Percentiles rank a stretch among this genome's conserved stretches.
Evolutionary conservation across 2,329 filamentous ascomycete genomes (phyloP).

Genomic region (Neospermospora avenae): DNA sequence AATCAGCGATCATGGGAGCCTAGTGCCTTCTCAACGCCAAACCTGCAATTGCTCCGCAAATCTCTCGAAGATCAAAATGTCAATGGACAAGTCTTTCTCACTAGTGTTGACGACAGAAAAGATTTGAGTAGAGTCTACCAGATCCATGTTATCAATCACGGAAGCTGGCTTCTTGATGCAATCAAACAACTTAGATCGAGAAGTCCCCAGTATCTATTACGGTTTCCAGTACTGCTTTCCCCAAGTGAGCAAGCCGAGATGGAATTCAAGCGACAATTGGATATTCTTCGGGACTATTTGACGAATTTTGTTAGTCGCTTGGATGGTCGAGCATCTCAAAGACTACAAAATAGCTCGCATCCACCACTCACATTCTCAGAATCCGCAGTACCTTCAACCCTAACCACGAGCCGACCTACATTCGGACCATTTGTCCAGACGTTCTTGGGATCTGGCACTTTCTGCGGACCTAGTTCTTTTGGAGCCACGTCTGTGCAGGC

Average conservation of each 20-base stretch:
- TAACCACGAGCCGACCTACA: no score
- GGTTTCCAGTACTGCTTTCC: neutral
- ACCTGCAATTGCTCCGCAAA: constrained; percentile 49
- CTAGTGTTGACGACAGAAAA: neutral
- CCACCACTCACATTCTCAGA: neutral
- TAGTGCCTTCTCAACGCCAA: constrained; percentile 40
- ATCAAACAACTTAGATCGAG: neutral
- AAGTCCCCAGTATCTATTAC: neutral
- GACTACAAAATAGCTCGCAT: no score
- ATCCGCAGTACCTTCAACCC: neutral
- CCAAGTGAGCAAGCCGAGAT: neutral
- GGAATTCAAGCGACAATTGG: no score
- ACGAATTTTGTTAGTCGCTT: neutral
- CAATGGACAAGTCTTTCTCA: constrained; percentile 23
- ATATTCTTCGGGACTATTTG: no score
- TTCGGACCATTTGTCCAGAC: neutral
- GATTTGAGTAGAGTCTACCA: neutral
- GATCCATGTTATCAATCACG: neutral
- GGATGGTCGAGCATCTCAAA: neutral
- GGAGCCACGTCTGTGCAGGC: neutral
- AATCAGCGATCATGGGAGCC: constrained; percentile 47
- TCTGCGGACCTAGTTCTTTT: no score
- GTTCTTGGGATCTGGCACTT: neutral
- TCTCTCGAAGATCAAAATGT: constrained; percentile 60
- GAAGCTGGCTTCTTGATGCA: neutral